Evolutionary conservation across 495 filamentous ascomycete species (phyloP).

Genomic region (Poronia punctata): DNA sequence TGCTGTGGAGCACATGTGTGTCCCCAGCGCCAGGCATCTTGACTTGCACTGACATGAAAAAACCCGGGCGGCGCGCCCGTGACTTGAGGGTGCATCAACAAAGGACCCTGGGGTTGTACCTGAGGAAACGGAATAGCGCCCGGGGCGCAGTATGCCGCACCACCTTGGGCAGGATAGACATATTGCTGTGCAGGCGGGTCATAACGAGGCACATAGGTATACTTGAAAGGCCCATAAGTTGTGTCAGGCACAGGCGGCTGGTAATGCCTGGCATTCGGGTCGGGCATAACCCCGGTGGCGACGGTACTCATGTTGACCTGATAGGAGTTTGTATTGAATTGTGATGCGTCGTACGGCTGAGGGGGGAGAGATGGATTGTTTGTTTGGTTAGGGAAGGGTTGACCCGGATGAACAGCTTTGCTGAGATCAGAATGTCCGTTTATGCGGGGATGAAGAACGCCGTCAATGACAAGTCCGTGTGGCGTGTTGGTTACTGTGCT

Average conservation of each 20-base stretch:
- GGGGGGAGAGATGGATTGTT: constrained; percentile 7
- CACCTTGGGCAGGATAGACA: background rate
- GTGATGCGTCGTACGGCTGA: constrained; percentile 3
- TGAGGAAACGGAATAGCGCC: constrained; percentile 14
- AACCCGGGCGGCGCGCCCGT: constrained; percentile 3
- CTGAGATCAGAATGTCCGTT: background rate
- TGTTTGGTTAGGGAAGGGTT: background rate
- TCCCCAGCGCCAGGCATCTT: background rate
- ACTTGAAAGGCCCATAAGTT: constrained; percentile 33
- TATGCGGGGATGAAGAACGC: constrained; percentile 2
- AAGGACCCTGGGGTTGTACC: constrained; percentile 15
- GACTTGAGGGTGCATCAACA: constrained; percentile 9
- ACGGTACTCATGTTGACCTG: constrained; percentile 9
- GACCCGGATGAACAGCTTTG: background rate
- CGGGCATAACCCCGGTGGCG: constrained; percentile 13
- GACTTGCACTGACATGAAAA: background rate
- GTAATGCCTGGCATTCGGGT: constrained; percentile 29
- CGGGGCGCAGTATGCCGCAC: constrained; percentile 1
- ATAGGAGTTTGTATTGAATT: background rate
- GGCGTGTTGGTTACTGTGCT: constrained; percentile 21
- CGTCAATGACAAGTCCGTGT: constrained; percentile 14
- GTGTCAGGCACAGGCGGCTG: constrained; percentile 43
- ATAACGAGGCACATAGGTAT: constrained; percentile 39
- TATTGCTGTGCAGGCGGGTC: constrained; percentile 18
- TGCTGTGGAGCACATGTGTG: background rate